Evolutionary conservation across 192 early-diverging fungal genomes (phyloP).

Genomic region (Coemansia sp.): DNA sequence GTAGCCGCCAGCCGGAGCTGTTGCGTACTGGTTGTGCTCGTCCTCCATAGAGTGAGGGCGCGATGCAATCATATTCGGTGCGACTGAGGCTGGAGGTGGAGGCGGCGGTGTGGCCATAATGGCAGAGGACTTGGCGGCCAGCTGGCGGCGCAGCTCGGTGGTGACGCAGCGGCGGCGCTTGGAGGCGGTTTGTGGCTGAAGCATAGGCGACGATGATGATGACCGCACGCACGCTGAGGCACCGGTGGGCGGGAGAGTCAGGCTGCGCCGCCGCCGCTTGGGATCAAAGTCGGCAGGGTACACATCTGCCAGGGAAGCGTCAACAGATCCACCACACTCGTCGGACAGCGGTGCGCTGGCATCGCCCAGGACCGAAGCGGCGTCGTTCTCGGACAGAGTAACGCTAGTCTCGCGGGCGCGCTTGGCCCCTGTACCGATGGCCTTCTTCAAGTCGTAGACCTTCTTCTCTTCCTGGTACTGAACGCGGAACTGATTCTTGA

Average conservation of each 20-base stretch:
- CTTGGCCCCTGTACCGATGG: conserved; percentile 28
- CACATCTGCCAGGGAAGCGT: not conserved
- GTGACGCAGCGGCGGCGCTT: conserved; percentile 51
- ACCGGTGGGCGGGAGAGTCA: conserved; percentile 28
- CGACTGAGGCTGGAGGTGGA: not conserved
- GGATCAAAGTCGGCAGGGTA: conserved; percentile 29
- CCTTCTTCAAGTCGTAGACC: conserved; percentile 50
- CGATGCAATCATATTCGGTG: conserved; percentile 6
- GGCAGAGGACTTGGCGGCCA: conserved; percentile 34
- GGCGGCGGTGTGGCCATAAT: conserved; percentile 25
- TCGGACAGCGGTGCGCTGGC: conserved; percentile 27
- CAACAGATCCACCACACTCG: not conserved
- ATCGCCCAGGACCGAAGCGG: conserved; percentile 5
- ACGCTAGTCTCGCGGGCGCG: conserved; percentile 26
- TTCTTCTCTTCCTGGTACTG: conserved; percentile 49
- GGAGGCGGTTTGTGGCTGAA: conserved; percentile 20
- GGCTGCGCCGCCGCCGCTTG: conserved; percentile 38
- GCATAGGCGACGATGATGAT: conserved; percentile 39
- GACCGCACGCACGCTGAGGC: conserved; percentile 8
- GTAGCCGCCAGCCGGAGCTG: conserved; percentile 8
- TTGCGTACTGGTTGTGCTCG: conserved; percentile 3
- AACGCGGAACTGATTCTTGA: conserved; percentile 48
- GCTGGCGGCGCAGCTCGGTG: conserved; percentile 46
- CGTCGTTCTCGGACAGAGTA: conserved; percentile 24
- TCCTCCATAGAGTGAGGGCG: conserved; percentile 17